These are phyloP conservation scores for Hypoxylon lenormandii DNA, from an alignment of 495 filamentous ascomycete species.

Conservation along the genomic window DNA sequence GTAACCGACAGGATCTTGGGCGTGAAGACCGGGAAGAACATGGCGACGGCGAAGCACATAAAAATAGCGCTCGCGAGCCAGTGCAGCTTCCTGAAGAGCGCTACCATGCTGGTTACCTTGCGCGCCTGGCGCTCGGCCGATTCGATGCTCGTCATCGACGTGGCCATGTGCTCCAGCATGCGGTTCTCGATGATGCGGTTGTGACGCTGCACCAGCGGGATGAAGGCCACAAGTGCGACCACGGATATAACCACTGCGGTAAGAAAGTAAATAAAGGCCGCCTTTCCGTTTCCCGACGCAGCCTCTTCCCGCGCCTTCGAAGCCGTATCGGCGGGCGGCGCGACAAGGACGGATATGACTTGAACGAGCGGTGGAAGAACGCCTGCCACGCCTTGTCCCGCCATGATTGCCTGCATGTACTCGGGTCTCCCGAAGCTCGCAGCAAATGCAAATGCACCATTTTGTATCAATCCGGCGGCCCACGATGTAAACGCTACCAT, in stretches of 20 bases:
- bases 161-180: constrained; percentile 54
- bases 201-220: constrained; percentile 61
- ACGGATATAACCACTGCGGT: constrained; percentile 77
- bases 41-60: constrained; percentile 82
- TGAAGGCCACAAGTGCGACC: constrained; percentile 68
- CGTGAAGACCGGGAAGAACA: constrained; percentile 96
- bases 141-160: constrained; percentile 58
- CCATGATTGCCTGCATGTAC: constrained; percentile 97
- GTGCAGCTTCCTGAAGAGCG: constrained; percentile 77
- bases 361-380: constrained; percentile 89
- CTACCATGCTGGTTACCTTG: constrained; percentile 72
- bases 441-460: constrained; percentile 92
- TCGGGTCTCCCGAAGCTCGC: constrained; percentile 82
- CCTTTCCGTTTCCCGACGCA: constrained; percentile 60
- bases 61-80: constrained; percentile 78
- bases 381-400: constrained; percentile 89
- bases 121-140: constrained; percentile 61
- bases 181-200: constrained; percentile 57
- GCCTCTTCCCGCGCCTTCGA: constrained; percentile 16
- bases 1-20: constrained; percentile 79
- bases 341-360: constrained; percentile 81
- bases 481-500: constrained; percentile 83
- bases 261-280: constrained; percentile 91
- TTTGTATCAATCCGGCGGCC: constrained; percentile 88
- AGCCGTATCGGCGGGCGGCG: constrained; percentile 58